Conservation (phyloP, 1,284 basidiomycete species). For the Tremellales sp. region DNA sequence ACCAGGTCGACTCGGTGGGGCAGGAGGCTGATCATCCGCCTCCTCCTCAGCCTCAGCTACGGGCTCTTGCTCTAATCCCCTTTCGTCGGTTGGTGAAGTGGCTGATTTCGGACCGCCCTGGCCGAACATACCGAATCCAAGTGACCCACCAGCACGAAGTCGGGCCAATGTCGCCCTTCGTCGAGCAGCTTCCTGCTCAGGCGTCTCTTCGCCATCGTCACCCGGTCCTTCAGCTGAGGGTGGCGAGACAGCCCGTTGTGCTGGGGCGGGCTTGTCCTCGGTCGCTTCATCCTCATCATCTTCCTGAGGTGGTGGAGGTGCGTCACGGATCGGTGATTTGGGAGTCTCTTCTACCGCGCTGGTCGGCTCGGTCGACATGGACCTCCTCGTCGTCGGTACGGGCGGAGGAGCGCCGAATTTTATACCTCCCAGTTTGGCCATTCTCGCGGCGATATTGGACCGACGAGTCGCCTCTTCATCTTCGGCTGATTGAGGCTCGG, state of each 20-base stretch:
- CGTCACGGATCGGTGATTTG: slow-evolving; percentile 7
- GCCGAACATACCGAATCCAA: slow-evolving; percentile 47
- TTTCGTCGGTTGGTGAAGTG: slow-evolving; percentile 5
- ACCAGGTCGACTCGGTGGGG: not conserved
- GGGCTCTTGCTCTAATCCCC: slow-evolving; percentile 12
- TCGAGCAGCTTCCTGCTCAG: slow-evolving; percentile 44
- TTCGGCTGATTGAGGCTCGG: slow-evolving; percentile 5
- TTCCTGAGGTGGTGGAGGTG: slow-evolving; percentile 4
- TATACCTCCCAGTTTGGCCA: slow-evolving; percentile 82
- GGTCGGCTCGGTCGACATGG: slow-evolving; percentile 8
- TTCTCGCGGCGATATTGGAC: slow-evolving; percentile 76
- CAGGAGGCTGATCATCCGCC: slow-evolving; percentile 5
- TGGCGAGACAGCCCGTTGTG: slow-evolving; percentile 1
- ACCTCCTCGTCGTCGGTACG: slow-evolving; percentile 16
- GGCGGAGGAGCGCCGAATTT: slow-evolving; percentile 61
- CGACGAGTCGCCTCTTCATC: slow-evolving; percentile 66
- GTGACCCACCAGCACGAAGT: slow-evolving; percentile 42
- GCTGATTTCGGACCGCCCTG: slow-evolving; percentile 10
- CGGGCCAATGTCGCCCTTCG: slow-evolving; percentile 43
- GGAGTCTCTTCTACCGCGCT: slow-evolving; percentile 5
- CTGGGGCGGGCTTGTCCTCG: slow-evolving; percentile 4
- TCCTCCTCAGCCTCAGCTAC: slow-evolving; percentile 17
- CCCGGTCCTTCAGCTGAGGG: not conserved
- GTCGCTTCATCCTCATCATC: slow-evolving; percentile 2
- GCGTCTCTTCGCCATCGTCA: slow-evolving; percentile 34